phyloP scores from a whole-genome alignment of 805 yeast genomes.

The Metschnikowia bowlesiae region DNA sequence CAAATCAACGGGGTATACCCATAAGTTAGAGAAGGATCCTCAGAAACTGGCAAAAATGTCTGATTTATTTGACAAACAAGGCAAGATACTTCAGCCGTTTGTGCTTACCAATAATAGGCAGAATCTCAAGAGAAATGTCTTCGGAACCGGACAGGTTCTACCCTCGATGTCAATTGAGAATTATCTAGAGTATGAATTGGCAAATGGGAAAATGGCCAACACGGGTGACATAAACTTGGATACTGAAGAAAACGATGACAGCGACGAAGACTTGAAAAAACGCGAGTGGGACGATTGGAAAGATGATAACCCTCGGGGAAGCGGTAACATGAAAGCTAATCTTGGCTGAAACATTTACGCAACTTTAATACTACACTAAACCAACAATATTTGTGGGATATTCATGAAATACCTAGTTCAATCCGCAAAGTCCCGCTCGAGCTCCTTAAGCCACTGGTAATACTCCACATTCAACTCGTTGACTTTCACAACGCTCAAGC shows the following conservation, averaged over 20 bases:
- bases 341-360: slow-evolving; percentile 25
- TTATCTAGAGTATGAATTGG: slow-evolving; percentile 77
- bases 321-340: slow-evolving; percentile 71
- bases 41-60: slow-evolving; percentile 18
- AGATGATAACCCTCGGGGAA: slow-evolving; percentile 80
- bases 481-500: slow-evolving; percentile 22
- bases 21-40: slow-evolving; percentile 55
- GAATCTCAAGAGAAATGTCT: slow-evolving; percentile 59
- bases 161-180: slow-evolving; percentile 97
- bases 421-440: slow-evolving; percentile 23
- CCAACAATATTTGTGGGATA: background rate
- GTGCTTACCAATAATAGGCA: slow-evolving; percentile 57
- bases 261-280: slow-evolving; percentile 66
- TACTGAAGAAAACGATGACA: slow-evolving; percentile 55
- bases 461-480: slow-evolving; percentile 32
- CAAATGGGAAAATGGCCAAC: slow-evolving; percentile 72
- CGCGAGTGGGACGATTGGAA: slow-evolving; percentile 93
- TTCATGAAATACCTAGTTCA: background rate
- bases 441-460: slow-evolving; percentile 30
- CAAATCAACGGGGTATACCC: slow-evolving; percentile 51
- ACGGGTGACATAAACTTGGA: slow-evolving; percentile 39
- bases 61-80: slow-evolving; percentile 57
- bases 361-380: background rate
- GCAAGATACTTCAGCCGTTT: slow-evolving; percentile 81
- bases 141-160: slow-evolving; percentile 86